Evolutionary conservation across 1,284 basidiomycete species (phyloP), one percentile per base, ranked within the genome.

Genomic region (Cutaneotrichosporon dermatis): DNA sequence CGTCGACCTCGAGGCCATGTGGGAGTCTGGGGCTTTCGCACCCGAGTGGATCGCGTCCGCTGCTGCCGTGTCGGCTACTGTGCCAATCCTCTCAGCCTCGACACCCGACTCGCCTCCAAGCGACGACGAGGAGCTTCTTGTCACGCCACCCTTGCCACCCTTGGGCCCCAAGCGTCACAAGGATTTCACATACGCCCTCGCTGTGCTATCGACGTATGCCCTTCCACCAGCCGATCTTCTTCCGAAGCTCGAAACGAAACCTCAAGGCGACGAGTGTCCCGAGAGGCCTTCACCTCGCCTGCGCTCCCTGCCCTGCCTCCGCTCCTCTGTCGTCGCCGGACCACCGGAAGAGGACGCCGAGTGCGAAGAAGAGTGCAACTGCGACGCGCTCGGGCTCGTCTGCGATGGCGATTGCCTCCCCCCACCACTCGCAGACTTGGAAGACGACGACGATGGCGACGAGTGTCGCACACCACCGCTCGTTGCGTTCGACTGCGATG

Each of bases 241-340:
- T 15, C 50, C 50, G 10, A 25, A 25, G 12, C 50, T 51, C 16
- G 50, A 51, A 16, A 41, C 50, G 25, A 51, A 49, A 49, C 46
- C 46, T 3, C 46, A 35, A 7, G 33, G 33, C 34, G 46, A 49
- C 34, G 46, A 35, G 40, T 16, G 5, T 36, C 10, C 40, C 16
- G 46, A 44, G 16, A 25, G 25, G 25, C 25, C 25, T 25, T 25
- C n/a, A 11, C 35, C n/a, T 15, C 12, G 9, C 8, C 15, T 70
- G 12, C 69, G 68, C 9, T 69, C 69, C 6, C 63, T 61, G 6
- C 55, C 69, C 1, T 54, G 57, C 44, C 60, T 69, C 33, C 68
- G 67, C 4, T 60, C 62, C 4, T 55, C 57, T 11, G 54, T 40
- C 9, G 39, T 25, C 25, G 25, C 25, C 25, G 25, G 25, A 25